Percentiles rank a stretch among this genome's conserved stretches.
These are phyloP conservation scores for Blastobotrys terrestris DNA, from an alignment of 805 yeast species.

Conservation along the genomic window DNA sequence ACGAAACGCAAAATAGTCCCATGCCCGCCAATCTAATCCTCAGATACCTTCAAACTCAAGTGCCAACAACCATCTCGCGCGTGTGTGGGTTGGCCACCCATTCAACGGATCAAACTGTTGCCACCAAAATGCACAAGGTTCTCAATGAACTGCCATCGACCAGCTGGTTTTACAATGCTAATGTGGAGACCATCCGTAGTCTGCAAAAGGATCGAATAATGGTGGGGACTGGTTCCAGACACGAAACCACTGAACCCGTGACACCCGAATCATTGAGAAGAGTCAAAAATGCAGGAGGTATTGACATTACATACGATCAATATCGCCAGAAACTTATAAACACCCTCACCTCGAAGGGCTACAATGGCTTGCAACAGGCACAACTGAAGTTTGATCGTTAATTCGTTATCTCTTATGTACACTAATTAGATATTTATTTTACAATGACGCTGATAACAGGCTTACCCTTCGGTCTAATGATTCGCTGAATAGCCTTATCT, in stretches of 20 bases:
- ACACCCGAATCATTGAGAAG: background rate
- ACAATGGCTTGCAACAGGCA: slow-evolving; percentile 1
- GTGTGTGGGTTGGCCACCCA: background rate
- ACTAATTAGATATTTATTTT: slow-evolving; percentile 5
- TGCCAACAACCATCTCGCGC: background rate
- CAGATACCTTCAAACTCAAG: background rate
- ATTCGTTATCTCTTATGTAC: slow-evolving; percentile 6
- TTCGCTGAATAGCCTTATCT: slow-evolving; percentile 41
- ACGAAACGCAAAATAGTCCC: background rate
- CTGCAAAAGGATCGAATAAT: background rate
- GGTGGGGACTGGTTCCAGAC: background rate
- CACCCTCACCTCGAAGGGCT: slow-evolving; percentile 5
- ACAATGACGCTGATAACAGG: slow-evolving; percentile 19
- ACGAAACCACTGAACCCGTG: background rate
- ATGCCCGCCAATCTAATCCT: background rate
- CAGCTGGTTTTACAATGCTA: background rate
- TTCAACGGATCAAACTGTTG: background rate
- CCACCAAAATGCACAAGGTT: background rate
- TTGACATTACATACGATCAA: slow-evolving; percentile 8
- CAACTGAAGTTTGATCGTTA: background rate
- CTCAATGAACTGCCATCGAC: background rate
- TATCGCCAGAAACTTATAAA: slow-evolving; percentile 5
- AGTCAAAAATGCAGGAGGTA: background rate
- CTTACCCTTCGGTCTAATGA: slow-evolving; percentile 37
- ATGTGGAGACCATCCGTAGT: background rate